Conservation (phyloP, 192 early-diverging fungal species). For the Coemansia sp. region DNA sequence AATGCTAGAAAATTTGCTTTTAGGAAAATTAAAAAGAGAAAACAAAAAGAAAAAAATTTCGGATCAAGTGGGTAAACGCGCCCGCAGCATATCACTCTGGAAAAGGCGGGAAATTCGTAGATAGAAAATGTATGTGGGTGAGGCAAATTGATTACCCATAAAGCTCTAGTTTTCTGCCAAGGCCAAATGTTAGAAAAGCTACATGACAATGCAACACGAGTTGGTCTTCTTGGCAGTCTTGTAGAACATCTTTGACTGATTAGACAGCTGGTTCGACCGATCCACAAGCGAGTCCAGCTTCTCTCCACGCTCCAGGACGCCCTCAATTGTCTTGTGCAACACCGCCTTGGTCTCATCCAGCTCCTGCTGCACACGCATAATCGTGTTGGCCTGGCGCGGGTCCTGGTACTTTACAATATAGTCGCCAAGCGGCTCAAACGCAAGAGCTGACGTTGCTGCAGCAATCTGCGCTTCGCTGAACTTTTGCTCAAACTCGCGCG, state of each 20-base stretch:
- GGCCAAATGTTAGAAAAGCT: too few relatives aligned
- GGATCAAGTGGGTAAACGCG: background rate
- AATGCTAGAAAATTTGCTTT: slow-evolving; percentile 1
- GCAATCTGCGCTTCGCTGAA: slow-evolving; percentile 48
- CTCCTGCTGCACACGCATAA: slow-evolving; percentile 92
- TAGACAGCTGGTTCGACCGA: slow-evolving; percentile 76
- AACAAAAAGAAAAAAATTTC: slow-evolving; percentile 2
- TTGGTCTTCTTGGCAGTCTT: slow-evolving; percentile 89
- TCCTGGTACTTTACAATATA: slow-evolving; percentile 85
- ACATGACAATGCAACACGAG: slow-evolving; percentile 52
- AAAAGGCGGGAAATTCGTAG: background rate
- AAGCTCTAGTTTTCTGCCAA: too few relatives aligned
- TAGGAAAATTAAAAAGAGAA: slow-evolving; percentile 4
- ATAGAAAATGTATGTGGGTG: background rate
- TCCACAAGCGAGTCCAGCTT: slow-evolving; percentile 87
- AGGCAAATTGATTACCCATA: slow-evolving; percentile 6
- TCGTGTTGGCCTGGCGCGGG: slow-evolving; percentile 85
- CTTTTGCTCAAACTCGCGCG: slow-evolving; percentile 79
- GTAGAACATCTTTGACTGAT: slow-evolving; percentile 93
- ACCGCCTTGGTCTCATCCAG: slow-evolving; percentile 96
- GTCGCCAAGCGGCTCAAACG: slow-evolving; percentile 69
- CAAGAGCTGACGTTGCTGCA: slow-evolving; percentile 18
- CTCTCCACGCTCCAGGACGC: slow-evolving; percentile 81
- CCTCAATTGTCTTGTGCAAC: slow-evolving; percentile 92
- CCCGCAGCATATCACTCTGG: background rate